Conservation (phyloP, 1,139 yeast genomes). For the Taphrina populina region DNA sequence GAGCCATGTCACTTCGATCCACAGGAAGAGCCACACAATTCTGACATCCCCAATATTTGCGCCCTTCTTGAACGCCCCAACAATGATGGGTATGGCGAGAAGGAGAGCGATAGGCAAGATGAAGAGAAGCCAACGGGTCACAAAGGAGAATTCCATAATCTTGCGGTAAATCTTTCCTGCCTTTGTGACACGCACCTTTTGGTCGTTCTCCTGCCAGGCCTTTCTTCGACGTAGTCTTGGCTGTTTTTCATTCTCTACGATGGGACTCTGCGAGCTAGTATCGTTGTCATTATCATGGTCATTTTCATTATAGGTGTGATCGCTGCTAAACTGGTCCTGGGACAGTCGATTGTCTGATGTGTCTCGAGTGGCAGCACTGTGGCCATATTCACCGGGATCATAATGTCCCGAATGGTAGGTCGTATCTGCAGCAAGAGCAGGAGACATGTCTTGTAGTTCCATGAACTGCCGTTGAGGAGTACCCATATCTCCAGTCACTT, state of each 20-base stretch:
- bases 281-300: constrained; percentile 9
- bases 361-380: neutral
- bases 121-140: constrained; percentile 45
- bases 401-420: neutral
- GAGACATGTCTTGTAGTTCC: constrained; percentile 15
- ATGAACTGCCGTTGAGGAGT: constrained; percentile 22
- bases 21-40: constrained; percentile 48
- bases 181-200: constrained; percentile 24
- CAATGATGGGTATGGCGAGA: constrained; percentile 47
- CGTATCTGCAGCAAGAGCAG: neutral
- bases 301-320: constrained; percentile 10
- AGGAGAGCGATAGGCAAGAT: constrained; percentile 49
- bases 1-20: constrained; percentile 51
- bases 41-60: constrained; percentile 45
- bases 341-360: neutral
- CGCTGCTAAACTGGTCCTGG: constrained; percentile 1
- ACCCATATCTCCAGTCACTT: too few relatives aligned
- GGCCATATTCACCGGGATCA: neutral
- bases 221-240: constrained; percentile 18
- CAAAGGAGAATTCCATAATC: constrained; percentile 39
- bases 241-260: constrained; percentile 10
- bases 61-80: constrained; percentile 45
- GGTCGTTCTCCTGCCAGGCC: constrained; percentile 20
- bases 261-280: constrained; percentile 16
- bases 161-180: constrained; percentile 32